These are phyloP conservation scores for Lipomyces japonicus DNA, from an alignment of 805 yeast species.

Conservation along the genomic window DNA sequence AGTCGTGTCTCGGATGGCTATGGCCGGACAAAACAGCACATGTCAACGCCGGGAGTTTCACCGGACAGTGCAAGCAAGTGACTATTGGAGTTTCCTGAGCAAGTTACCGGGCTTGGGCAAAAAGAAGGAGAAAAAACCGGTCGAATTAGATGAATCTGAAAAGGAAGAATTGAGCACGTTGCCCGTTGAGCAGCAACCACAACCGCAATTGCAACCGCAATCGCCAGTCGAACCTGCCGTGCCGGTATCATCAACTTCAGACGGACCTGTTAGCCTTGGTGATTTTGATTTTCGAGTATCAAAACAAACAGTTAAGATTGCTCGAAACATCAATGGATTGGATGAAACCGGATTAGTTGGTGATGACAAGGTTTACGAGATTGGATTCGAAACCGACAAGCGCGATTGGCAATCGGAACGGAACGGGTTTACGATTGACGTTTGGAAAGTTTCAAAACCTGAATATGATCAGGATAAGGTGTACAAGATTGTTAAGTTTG, in stretches of 20 bases:
- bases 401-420: background rate
- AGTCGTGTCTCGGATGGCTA: no score
- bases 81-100: no score
- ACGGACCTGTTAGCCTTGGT: conserved; percentile 3
- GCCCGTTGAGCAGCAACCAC: background rate
- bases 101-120: no score
- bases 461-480: conserved; percentile 7
- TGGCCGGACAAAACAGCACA: no score
- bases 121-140: conserved; percentile 3
- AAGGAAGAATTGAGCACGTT: conserved; percentile 8
- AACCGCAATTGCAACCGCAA: background rate
- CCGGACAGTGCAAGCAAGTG: no score
- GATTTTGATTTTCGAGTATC: conserved; percentile 18
- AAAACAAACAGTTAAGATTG: conserved; percentile 1
- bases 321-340: background rate
- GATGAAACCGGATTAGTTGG: background rate
- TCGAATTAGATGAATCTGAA: conserved; percentile 15
- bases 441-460: conserved; percentile 13
- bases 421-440: conserved; percentile 6
- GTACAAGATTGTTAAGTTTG: conserved; percentile 9
- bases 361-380: conserved; percentile 8
- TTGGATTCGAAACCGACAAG: conserved; percentile 7
- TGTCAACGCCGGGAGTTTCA: no score
- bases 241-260: background rate
- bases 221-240: background rate